phyloP scores from a whole-genome alignment of 768 basidiomycete genomes.

The Tephrocybe sp. region DNA sequence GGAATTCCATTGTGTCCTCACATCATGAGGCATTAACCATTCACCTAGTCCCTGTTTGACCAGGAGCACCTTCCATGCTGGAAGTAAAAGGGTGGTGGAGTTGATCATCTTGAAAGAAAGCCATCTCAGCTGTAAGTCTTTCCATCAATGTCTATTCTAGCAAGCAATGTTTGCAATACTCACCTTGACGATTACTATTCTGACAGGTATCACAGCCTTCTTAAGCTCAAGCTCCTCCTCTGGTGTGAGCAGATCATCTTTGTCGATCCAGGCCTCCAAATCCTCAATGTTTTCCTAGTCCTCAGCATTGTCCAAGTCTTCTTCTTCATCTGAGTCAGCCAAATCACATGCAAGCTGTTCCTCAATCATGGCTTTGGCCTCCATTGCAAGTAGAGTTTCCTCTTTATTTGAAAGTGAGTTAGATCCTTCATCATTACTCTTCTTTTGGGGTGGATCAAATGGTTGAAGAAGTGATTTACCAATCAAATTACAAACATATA shows the following conservation, averaged over 20 bases:
- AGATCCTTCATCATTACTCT: not conserved
- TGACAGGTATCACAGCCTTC: not conserved
- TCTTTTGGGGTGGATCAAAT: constrained; percentile 30
- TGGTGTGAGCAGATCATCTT: constrained; percentile 1
- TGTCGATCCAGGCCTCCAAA: constrained; percentile 4
- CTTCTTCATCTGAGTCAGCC: constrained; percentile 18
- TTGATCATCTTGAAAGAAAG: constrained; percentile 3
- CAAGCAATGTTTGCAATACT: no score
- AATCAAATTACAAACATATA: constrained; percentile 37
- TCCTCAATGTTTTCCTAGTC: constrained; percentile 14
- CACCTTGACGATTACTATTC: not conserved
- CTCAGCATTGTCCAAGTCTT: constrained; percentile 27
- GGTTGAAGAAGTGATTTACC: constrained; percentile 28
- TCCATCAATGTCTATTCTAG: not conserved
- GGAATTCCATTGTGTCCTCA: constrained; percentile 28
- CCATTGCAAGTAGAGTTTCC: not conserved
- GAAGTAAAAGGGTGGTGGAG: not conserved
- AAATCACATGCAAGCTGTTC: not conserved
- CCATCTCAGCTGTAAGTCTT: not conserved
- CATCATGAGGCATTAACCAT: constrained; percentile 25
- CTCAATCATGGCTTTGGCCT: constrained; percentile 5
- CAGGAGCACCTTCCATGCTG: not conserved
- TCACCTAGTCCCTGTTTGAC: not conserved
- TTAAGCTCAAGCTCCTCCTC: constrained; percentile 8
- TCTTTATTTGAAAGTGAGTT: not conserved